Evolutionary conservation across 1,284 basidiomycete species (phyloP).

Genomic region (Macrocybe sp.): DNA sequence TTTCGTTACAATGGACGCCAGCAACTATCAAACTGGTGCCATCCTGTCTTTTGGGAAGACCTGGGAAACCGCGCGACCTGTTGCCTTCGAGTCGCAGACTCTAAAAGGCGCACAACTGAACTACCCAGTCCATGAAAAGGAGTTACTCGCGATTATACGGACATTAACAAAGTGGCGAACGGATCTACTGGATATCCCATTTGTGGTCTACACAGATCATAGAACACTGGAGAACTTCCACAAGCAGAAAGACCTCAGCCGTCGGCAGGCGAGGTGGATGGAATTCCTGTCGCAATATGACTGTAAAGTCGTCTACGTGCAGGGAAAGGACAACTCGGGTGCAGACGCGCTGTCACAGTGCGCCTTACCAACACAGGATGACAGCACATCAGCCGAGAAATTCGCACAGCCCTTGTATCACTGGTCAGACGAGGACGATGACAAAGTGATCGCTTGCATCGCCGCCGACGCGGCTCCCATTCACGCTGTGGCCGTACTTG

Average conservation of each 20-base stretch:
- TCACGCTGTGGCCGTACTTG: too few species aligned
- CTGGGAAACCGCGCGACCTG: constrained; percentile 20
- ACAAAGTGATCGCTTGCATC: too few species aligned
- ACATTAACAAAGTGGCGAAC: constrained; percentile 25
- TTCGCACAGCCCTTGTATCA: too few species aligned
- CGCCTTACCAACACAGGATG: too few species aligned
- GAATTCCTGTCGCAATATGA: constrained; percentile 27
- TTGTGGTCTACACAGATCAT: constrained; percentile 33
- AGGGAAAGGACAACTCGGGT: constrained; percentile 25
- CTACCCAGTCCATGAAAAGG: constrained; percentile 31
- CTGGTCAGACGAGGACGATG: too few species aligned
- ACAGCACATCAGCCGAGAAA: too few species aligned
- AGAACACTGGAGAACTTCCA: constrained; percentile 26
- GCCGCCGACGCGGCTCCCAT: too few species aligned
- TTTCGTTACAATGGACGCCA: constrained; percentile 24
- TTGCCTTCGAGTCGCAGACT: constrained; percentile 34
- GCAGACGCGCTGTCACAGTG: constrained; percentile 24
- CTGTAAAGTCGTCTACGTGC: constrained; percentile 25
- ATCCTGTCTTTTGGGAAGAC: constrained; percentile 24
- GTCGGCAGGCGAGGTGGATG: constrained; percentile 31
- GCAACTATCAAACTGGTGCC: constrained; percentile 22
- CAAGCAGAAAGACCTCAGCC: constrained; percentile 26
- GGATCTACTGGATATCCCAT: constrained; percentile 24
- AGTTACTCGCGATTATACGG: constrained; percentile 30
- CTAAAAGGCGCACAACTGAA: constrained; percentile 32